These are phyloP conservation scores for Dothistroma pini DNA, from an alignment of 2,329 filamentous ascomycete genomes.

Conservation along the genomic window DNA sequence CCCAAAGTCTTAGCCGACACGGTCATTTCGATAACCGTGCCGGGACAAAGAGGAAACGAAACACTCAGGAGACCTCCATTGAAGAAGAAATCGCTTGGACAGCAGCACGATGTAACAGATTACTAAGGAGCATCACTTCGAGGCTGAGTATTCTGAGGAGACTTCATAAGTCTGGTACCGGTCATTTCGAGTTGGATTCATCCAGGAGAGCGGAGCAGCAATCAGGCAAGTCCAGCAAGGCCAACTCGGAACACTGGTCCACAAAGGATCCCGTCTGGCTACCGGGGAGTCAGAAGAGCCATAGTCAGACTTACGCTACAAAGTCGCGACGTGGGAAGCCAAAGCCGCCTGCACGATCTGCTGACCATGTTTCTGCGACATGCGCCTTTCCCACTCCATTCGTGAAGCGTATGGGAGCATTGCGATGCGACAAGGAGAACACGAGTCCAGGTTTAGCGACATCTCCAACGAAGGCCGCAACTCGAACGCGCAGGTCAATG, in stretches of 20 bases:
- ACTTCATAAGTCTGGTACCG: conserved; percentile 5
- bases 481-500: neutral
- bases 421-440: neutral
- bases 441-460: neutral
- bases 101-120: conserved; percentile 20
- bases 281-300: conserved; percentile 10
- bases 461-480: neutral
- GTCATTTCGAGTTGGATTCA: neutral
- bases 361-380: neutral
- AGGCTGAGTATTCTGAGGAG: conserved; percentile 16
- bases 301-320: conserved; percentile 12
- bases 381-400: conserved; percentile 19
- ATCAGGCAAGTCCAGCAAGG: neutral
- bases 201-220: neutral
- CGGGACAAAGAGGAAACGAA: conserved; percentile 12
- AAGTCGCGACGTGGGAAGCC: conserved; percentile 5
- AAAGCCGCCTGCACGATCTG: neutral
- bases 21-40: neutral
- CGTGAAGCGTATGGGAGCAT: conserved; percentile 8
- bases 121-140: conserved; percentile 21
- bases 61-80: conserved; percentile 5
- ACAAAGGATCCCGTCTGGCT: conserved; percentile 20
- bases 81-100: conserved; percentile 24
- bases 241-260: conserved; percentile 12
- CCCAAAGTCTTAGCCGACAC: neutral